Base-by-base conservation (phyloP, 1,284 basidiomycete species). In the Ustilago crameri region DNA sequence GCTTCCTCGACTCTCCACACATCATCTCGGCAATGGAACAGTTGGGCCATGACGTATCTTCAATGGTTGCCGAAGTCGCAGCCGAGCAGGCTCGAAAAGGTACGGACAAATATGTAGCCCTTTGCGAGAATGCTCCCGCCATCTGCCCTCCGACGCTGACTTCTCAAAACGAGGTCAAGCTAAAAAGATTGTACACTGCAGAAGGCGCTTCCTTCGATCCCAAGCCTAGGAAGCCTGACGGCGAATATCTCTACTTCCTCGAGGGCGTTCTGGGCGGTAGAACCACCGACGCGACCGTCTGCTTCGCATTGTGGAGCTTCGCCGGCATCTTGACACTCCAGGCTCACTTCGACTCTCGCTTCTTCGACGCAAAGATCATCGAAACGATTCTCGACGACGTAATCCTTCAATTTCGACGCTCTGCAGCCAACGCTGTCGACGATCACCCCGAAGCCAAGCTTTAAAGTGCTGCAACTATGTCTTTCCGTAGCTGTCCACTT, bases 331-430 rank as follows among this genome's bases (percentile, higher is more conserved):
- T 64, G 50, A 52, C 50, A 27, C 50, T 64, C 9, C 50, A 57
- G 23, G 54, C 54, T 5, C 46, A 57, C 50, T 64, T 64, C 44
- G 61, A 64, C 37, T 64, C 61, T 34, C 54, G 51, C 27, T 64
- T 64, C 54, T 64, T 64, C 26, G 61, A 64, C 42, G 50, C 61
- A 2, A 45, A 57, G 37, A 40, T 64, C 45, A 41, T 64, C 54
- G 50, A 57, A 10, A 42, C 41, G 9, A 64, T 64, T 20, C 46
- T 64, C 20, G 61, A 64, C 26, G 50, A 57, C 20, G 61, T 64
- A 2, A 22, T 50, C 37, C 32, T 30, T 15, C 52, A 62, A 37
- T 44, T 62, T 2, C 37, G 60, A 35, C 23, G 26, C 9, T 50
- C 53, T 7, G 60, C 52, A 10, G 38, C 48, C 32, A 47, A 24